These are phyloP conservation scores for Bipolaris bicolor DNA, from an alignment of 2,329 filamentous ascomycete genomes.

Conservation along the genomic window DNA sequence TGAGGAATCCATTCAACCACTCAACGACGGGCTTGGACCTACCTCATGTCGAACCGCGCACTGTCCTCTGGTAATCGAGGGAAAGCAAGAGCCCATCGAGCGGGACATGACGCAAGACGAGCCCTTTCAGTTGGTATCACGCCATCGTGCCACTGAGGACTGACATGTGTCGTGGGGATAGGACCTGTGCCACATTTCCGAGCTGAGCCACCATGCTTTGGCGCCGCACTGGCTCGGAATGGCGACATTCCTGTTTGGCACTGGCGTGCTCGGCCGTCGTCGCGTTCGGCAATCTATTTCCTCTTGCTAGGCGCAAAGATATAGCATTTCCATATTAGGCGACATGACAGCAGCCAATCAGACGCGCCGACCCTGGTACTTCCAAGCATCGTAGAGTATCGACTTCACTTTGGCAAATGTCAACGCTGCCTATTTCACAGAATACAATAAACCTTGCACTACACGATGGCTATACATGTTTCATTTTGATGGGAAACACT, in stretches of 20 bases:
- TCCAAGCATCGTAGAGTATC: conserved; percentile 31
- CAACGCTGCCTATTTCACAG: conserved; percentile 10
- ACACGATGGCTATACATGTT: conserved; percentile 6
- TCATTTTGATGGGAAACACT: conserved; percentile 11
- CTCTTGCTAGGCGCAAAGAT: conserved; percentile 9
- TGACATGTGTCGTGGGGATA: background rate
- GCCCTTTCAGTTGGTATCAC: background rate
- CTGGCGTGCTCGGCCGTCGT: background rate
- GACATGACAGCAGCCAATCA: conserved; percentile 26
- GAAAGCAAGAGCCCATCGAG: conserved; percentile 1
- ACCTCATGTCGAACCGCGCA: conserved; percentile 9
- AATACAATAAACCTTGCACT: conserved; percentile 26
- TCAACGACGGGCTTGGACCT: background rate
- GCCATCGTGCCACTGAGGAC: background rate
- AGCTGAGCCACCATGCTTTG: background rate
- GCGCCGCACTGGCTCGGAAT: background rate
- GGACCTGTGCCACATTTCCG: background rate
- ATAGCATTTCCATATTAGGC: conserved; percentile 34
- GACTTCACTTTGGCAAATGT: conserved; percentile 15
- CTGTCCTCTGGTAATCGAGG: background rate
- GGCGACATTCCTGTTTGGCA: conserved; percentile 1
- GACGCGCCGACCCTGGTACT: conserved; percentile 1
- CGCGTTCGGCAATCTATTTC: conserved; percentile 20
- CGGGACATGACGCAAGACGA: conserved; percentile 17
- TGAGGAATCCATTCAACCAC: conserved; percentile 10